A percentile compares a stretch with the other conserved stretches of the same genome.
phyloP scores from a whole-genome alignment of 495 filamentous ascomycete genomes.

The Podospora pseudocomata region DNA sequence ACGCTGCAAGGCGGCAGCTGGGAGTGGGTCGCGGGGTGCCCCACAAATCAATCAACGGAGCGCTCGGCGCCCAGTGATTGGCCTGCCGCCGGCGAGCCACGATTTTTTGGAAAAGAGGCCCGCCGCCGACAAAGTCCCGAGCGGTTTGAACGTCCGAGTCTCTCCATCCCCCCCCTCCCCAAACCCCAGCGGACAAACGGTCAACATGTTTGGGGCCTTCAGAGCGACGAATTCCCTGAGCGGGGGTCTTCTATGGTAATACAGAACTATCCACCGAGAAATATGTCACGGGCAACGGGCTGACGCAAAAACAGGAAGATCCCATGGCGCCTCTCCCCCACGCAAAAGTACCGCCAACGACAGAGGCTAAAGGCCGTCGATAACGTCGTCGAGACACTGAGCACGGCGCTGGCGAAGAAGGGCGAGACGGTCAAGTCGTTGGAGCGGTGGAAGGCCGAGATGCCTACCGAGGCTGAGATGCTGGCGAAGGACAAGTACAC shows the following conservation, averaged over 20 bases:
- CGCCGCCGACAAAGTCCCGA: background rate
- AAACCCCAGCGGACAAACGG: background rate
- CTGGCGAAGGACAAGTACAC: slow-evolving; percentile 95
- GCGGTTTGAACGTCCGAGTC: slow-evolving; percentile 4
- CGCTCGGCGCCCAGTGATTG: slow-evolving; percentile 10
- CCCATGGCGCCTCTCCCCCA: slow-evolving; percentile 88
- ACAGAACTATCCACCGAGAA: slow-evolving; percentile 8
- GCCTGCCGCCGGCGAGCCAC: slow-evolving; percentile 19
- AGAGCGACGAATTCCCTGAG: slow-evolving; percentile 70
- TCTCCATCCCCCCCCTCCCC: slow-evolving; percentile 4
- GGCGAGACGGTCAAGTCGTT: slow-evolving; percentile 67
- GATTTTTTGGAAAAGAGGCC: slow-evolving; percentile 21
- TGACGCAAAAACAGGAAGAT: slow-evolving; percentile 69
- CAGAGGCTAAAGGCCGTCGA: slow-evolving; percentile 83
- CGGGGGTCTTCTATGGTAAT: slow-evolving; percentile 82
- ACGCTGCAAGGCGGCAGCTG: slow-evolving; percentile 13
- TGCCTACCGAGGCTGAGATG: slow-evolving; percentile 97
- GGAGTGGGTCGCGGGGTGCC: slow-evolving; percentile 21
- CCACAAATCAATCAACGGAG: background rate
- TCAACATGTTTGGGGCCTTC: slow-evolving; percentile 73
- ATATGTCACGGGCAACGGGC: background rate
- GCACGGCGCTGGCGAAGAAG: slow-evolving; percentile 67
- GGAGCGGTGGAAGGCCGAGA: slow-evolving; percentile 86
- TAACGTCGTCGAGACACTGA: slow-evolving; percentile 70
- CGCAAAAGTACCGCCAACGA: slow-evolving; percentile 87